A percentile compares a stretch with the other conserved stretches of the same genome.
Conservation (phyloP, 2,329 filamentous ascomycete genomes). For the Aspergillus bombycis region DNA sequence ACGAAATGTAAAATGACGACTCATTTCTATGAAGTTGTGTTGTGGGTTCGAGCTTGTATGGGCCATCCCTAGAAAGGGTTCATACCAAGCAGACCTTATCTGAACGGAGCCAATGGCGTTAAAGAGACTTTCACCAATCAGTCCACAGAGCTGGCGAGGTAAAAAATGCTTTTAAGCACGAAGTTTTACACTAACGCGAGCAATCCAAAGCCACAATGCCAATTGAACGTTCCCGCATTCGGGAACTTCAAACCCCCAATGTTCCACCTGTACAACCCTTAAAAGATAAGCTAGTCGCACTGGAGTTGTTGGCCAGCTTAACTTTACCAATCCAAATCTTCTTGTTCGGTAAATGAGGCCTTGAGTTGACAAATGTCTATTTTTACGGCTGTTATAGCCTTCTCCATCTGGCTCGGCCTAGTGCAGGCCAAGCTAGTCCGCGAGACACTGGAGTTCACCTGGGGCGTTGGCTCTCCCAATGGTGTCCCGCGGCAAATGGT, state of each 20-base stretch:
- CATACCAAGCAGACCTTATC: not conserved
- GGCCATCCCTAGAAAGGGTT: not conserved
- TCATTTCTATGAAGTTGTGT: not conserved
- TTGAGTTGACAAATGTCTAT: not conserved
- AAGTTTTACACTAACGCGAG: not conserved
- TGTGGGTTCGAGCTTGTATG: not conserved
- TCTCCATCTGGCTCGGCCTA: not conserved
- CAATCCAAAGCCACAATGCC: not conserved
- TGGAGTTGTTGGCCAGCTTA: not conserved
- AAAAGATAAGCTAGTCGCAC: not conserved
- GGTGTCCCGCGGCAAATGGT: not conserved
- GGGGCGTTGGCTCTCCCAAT: not conserved
- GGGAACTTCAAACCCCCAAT: not conserved
- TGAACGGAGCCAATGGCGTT: not conserved
- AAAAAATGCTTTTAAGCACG: not conserved
- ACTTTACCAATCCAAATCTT: not conserved
- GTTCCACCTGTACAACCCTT: not conserved
- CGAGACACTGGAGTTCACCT: slow-evolving; percentile 5
- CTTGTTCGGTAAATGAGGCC: too few species aligned
- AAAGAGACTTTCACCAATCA: not conserved
- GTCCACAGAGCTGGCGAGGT: not conserved
- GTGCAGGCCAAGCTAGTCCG: slow-evolving; percentile 3
- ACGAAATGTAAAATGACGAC: not conserved
- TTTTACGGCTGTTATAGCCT: not conserved
- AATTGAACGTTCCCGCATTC: not conserved